Percentiles rank a stretch among this genome's conserved stretches.
phyloP scores from a whole-genome alignment of 2,329 filamentous ascomycete genomes.

The Anisogramma anomala region DNA sequence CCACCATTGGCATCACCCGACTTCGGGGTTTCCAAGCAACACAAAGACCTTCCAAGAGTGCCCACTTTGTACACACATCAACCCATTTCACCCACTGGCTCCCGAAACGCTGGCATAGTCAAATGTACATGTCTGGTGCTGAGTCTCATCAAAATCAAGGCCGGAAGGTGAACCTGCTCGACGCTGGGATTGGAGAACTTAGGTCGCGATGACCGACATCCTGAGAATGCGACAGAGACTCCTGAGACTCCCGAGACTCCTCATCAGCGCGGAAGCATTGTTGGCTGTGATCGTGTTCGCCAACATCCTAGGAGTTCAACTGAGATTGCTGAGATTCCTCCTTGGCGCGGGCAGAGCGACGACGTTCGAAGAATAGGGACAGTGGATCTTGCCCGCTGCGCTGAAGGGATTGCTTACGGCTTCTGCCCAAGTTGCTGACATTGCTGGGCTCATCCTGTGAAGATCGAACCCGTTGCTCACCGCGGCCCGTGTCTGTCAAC shows the following conservation, averaged over 20 bases:
- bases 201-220: not conserved
- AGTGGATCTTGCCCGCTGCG: not conserved
- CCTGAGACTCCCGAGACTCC: too few relatives aligned
- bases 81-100: too few relatives aligned
- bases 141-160: too few relatives aligned
- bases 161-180: not conserved
- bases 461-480: not conserved
- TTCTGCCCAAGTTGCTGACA: not conserved
- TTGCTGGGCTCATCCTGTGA: not conserved
- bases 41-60: too few relatives aligned
- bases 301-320: too few relatives aligned
- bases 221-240: constrained; percentile 14
- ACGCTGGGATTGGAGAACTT: not conserved
- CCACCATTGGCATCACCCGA: too few relatives aligned
- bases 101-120: too few relatives aligned
- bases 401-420: not conserved
- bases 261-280: not conserved
- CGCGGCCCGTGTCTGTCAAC: not conserved
- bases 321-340: not conserved
- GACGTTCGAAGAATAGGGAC: constrained; percentile 9
- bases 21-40: too few relatives aligned
- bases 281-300: too few relatives aligned
- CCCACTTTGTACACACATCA: too few relatives aligned
- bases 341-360: not conserved
- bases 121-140: too few relatives aligned